Evolutionary conservation across 495 filamentous ascomycete genomes (phyloP).

Genomic region (Acidomyces sp.): DNA sequence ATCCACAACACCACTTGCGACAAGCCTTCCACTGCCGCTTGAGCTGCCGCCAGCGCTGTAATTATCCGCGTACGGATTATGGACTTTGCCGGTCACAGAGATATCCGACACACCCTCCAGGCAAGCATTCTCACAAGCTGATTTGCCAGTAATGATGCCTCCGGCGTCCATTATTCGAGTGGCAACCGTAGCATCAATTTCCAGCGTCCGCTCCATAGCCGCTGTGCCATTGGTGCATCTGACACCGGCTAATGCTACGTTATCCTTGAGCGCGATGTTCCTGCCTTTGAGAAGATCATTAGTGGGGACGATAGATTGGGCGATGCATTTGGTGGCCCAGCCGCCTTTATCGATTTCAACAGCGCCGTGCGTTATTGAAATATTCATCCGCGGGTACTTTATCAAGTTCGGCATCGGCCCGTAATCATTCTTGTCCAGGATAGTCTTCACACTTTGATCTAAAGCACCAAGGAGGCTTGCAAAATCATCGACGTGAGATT

Average conservation of each 20-base stretch:
- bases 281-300: conserved; percentile 14
- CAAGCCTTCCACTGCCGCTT: conserved; percentile 41
- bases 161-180: conserved; percentile 35
- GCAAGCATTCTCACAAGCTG: conserved; percentile 33
- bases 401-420: not conserved
- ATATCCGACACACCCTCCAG: conserved; percentile 24
- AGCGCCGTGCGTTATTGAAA: too few relatives aligned
- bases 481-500: conserved; percentile 2
- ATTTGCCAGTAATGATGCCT: conserved; percentile 26
- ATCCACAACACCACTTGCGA: conserved; percentile 38
- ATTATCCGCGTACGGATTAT: conserved; percentile 26
- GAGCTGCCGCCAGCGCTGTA: conserved; percentile 43
- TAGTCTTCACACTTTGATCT: conserved; percentile 1
- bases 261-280: conserved; percentile 23
- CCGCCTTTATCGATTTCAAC: conserved; percentile 8
- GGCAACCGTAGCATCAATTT: conserved; percentile 31
- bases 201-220: conserved; percentile 20
- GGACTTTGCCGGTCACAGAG: conserved; percentile 30
- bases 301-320: conserved; percentile 1
- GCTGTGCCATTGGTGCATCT: conserved; percentile 21
- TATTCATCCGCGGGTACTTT: conserved; percentile 7
- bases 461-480: conserved; percentile 4
- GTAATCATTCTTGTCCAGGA: conserved; percentile 6
- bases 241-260: conserved; percentile 21
- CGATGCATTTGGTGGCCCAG: conserved; percentile 7